Evolutionary conservation across 495 filamentous ascomycete species (phyloP).

Genomic region (Penicillium canescens): DNA sequence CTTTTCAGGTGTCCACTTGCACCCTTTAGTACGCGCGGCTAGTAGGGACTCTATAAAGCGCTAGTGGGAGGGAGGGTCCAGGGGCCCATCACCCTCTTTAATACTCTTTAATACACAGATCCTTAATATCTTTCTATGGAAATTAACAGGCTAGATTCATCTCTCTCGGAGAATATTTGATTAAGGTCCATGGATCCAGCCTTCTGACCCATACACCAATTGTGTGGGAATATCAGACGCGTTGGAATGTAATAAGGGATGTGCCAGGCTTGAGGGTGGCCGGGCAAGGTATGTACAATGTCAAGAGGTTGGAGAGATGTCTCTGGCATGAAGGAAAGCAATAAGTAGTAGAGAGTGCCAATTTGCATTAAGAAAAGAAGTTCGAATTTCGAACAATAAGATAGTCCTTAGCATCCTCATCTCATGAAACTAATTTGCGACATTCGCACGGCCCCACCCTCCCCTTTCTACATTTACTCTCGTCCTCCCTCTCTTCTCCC

Average conservation of each 20-base stretch:
- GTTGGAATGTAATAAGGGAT: conserved; percentile 28
- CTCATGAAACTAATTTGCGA: conserved; percentile 12
- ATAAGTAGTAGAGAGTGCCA: conserved; percentile 14
- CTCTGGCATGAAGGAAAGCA: conserved; percentile 4
- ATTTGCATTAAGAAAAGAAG: too few relatives aligned
- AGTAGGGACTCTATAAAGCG: not conserved
- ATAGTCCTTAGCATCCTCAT: not conserved
- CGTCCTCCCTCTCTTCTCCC: conserved; percentile 19
- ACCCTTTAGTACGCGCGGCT: conserved; percentile 17
- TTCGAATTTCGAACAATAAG: not conserved
- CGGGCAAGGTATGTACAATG: conserved; percentile 19
- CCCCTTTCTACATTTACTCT: conserved; percentile 28
- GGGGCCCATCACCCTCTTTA: not conserved
- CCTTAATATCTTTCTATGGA: not conserved
- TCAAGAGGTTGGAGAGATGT: conserved; percentile 24
- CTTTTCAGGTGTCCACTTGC: not conserved
- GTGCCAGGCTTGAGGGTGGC: conserved; percentile 27
- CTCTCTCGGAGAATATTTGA: conserved; percentile 18
- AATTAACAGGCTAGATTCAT: not conserved
- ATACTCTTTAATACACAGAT: not conserved
- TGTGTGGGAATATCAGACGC: conserved; percentile 4
- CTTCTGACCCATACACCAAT: conserved; percentile 14
- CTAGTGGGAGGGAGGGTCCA: conserved; percentile 21
- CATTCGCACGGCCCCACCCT: conserved; percentile 23
- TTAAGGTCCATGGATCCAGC: conserved; percentile 15